A percentile compares a stretch with the other conserved stretches of the same genome.
Conservation (phyloP, 257 asterid genomes). For the Thymus quinquecostatus region DNA sequence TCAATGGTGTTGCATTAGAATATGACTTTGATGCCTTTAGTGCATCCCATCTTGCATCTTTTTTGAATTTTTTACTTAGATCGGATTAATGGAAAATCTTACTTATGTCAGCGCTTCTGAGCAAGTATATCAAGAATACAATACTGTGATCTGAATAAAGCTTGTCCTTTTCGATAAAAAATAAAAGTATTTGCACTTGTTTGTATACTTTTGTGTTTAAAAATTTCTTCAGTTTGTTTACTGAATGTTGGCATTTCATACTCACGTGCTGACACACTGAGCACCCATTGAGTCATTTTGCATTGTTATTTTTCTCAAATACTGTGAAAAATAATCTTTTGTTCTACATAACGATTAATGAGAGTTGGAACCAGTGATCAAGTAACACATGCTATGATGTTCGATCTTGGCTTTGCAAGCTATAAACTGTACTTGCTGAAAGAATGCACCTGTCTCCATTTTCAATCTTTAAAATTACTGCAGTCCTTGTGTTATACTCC, state of each 20-base stretch:
- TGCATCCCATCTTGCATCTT: not conserved
- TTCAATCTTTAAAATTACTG: not conserved
- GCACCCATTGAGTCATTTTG: too few species aligned
- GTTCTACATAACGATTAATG: not conserved
- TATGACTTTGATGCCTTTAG: not conserved
- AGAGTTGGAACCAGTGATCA: not conserved
- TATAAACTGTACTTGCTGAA: too few species aligned
- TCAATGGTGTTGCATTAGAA: conserved; percentile 16
- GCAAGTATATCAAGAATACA: not conserved
- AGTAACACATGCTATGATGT: not conserved
- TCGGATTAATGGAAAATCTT: not conserved
- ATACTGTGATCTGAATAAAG: not conserved
- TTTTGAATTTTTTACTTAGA: not conserved
- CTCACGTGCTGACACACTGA: not conserved
- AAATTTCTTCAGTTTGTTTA: not conserved
- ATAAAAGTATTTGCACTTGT: not conserved
- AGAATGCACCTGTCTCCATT: not conserved
- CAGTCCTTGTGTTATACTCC: not conserved
- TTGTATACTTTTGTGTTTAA: not conserved
- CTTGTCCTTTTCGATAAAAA: not conserved
- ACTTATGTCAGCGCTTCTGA: too few species aligned
- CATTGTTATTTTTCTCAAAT: not conserved
- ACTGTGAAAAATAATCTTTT: not conserved
- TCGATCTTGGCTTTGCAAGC: not conserved
- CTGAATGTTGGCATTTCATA: not conserved